These are phyloP conservation scores for Saraca asoca DNA, from an alignment of 331 rosid species.

Conservation along the genomic window DNA sequence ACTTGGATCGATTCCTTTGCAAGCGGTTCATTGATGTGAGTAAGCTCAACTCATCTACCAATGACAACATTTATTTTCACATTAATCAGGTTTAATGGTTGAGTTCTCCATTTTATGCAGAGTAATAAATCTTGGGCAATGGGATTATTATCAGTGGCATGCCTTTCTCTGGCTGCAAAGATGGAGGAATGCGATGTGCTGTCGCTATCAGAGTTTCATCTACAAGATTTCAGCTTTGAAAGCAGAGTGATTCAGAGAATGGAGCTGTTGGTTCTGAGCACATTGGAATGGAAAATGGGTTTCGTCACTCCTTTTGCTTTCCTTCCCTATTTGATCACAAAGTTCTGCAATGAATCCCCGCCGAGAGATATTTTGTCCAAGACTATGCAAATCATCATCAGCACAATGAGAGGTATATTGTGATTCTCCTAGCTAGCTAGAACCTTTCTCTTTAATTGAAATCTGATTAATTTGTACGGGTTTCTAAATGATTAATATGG, in stretches of 20 bases:
- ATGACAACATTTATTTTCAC: neutral
- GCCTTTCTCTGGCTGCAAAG: slow-evolving; percentile 79
- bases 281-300: slow-evolving; percentile 75
- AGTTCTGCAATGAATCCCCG: slow-evolving; percentile 51
- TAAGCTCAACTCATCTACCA: slow-evolving; percentile 38
- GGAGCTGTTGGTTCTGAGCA: slow-evolving; percentile 76
- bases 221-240: slow-evolving; percentile 53
- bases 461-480: too few species aligned
- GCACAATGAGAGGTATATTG: slow-evolving; percentile 64
- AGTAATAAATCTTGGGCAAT: slow-evolving; percentile 65
- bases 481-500: neutral
- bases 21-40: slow-evolving; percentile 55
- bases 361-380: slow-evolving; percentile 35
- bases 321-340: slow-evolving; percentile 61
- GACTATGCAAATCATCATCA: slow-evolving; percentile 49
- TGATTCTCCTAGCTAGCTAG: too few species aligned
- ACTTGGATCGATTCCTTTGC: slow-evolving; percentile 73
- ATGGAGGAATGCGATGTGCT: slow-evolving; percentile 72
- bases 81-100: neutral
- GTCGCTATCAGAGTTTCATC: slow-evolving; percentile 46
- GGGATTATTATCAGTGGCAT: slow-evolving; percentile 65
- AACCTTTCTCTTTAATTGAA: too few species aligned
- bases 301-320: slow-evolving; percentile 66
- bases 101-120: slow-evolving; percentile 44
- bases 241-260: slow-evolving; percentile 57